Evolutionary conservation across 768 basidiomycete genomes (phyloP).

Genomic region (Tylopilus cervinicoccineus): DNA sequence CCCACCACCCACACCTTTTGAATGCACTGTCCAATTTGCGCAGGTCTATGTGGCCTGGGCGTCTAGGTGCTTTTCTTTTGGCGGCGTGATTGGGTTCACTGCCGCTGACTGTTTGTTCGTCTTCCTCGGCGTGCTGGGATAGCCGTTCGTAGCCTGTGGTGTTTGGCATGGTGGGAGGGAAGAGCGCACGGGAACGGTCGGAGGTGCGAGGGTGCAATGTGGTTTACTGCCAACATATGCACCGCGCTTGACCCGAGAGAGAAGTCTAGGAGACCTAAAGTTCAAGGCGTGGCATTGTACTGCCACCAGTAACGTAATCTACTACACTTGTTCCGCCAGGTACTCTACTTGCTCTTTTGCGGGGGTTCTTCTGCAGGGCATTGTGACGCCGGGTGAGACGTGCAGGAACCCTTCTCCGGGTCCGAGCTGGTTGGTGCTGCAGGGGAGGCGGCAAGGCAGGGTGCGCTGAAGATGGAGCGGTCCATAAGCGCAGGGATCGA

Average conservation of each 20-base stretch:
- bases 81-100: slow-evolving; percentile 24
- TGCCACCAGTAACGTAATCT: slow-evolving; percentile 19
- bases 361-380: background rate
- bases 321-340: too few relatives aligned
- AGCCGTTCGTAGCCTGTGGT: slow-evolving; percentile 45
- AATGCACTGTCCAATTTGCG: slow-evolving; percentile 79
- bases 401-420: slow-evolving; percentile 7
- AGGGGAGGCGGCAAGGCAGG: slow-evolving; percentile 33
- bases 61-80: slow-evolving; percentile 29
- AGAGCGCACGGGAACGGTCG: slow-evolving; percentile 1
- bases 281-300: slow-evolving; percentile 6
- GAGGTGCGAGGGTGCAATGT: slow-evolving; percentile 12
- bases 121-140: slow-evolving; percentile 39
- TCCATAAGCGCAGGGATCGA: slow-evolving; percentile 45
- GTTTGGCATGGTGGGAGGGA: slow-evolving; percentile 37
- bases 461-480: slow-evolving; percentile 46
- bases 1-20: slow-evolving; percentile 52
- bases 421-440: slow-evolving; percentile 1
- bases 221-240: slow-evolving; percentile 15
- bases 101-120: slow-evolving; percentile 36
- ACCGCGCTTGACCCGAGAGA: background rate
- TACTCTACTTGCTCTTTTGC: background rate
- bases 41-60: slow-evolving; percentile 66
- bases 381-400: background rate
- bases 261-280: slow-evolving; percentile 10